Conservation (phyloP, 2,329 filamentous ascomycete genomes). For the Phialophora expanda region DNA sequence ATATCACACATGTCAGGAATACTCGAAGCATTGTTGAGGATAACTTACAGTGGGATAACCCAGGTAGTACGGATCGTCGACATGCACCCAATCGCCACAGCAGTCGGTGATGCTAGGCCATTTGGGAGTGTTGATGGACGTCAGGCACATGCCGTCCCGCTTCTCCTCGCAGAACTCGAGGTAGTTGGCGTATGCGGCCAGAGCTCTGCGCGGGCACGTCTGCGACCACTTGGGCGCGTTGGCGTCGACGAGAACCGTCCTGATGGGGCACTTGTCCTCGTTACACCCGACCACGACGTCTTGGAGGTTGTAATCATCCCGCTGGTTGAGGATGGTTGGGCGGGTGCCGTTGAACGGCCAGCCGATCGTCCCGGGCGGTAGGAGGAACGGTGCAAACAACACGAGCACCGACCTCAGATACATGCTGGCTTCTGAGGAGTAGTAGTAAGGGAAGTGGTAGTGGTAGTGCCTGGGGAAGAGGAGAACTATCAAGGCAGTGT, state of each 20-base stretch:
- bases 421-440: not conserved
- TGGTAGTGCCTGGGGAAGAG: not conserved
- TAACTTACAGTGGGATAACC: constrained; percentile 9
- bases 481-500: not conserved
- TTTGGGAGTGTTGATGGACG: not conserved
- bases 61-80: constrained; percentile 4
- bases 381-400: not conserved
- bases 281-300: not conserved
- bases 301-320: not conserved
- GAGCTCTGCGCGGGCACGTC: not conserved
- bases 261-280: not conserved
- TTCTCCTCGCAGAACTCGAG: not conserved
- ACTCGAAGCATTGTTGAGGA: not conserved
- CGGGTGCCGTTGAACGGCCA: not conserved
- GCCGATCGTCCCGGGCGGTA: not conserved
- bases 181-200: not conserved
- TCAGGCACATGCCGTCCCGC: not conserved
- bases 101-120: not conserved
- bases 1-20: not conserved
- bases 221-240: not conserved
- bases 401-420: not conserved
- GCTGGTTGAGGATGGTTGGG: not conserved
- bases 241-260: not conserved
- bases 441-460: not conserved
- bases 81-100: constrained; percentile 11